A percentile compares a stretch with the other conserved stretches of the same genome.
These are phyloP conservation scores for Neobulgaria alba DNA, from an alignment of 2,329 filamentous ascomycete genomes.

Conservation along the genomic window DNA sequence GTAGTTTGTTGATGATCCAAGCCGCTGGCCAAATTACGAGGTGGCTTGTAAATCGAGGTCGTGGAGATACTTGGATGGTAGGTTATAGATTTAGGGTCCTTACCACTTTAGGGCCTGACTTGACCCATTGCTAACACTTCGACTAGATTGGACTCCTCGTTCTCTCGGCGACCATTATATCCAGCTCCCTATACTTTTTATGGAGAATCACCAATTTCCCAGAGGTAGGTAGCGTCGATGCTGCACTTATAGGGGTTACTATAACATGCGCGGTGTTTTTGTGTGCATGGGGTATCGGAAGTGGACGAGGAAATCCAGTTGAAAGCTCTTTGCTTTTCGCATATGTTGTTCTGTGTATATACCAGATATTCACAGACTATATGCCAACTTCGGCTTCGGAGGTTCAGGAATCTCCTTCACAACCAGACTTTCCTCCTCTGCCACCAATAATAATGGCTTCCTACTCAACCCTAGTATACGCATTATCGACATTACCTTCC, in stretches of 20 bases:
- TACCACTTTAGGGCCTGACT: background rate
- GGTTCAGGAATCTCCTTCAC: conserved; percentile 43
- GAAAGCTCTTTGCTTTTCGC: conserved; percentile 94
- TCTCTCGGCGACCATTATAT: conserved; percentile 83
- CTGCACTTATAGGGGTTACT: conserved; percentile 82
- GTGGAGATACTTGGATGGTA: conserved; percentile 96
- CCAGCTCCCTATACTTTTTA: conserved; percentile 89
- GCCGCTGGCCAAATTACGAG: conserved; percentile 87
- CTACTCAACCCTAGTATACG: conserved; percentile 82
- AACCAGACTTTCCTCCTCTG: conserved; percentile 90
- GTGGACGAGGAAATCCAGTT: conserved; percentile 86
- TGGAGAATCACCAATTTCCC: conserved; percentile 94
- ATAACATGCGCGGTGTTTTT: conserved; percentile 90
- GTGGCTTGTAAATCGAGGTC: conserved; percentile 87
- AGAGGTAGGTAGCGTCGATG: conserved; percentile 84
- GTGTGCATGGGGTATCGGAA: conserved; percentile 88
- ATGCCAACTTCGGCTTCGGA: conserved; percentile 60
- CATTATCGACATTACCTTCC: conserved; percentile 72
- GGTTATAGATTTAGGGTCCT: conserved; percentile 30
- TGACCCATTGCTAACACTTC: conserved; percentile 2
- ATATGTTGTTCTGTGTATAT: conserved; percentile 96
- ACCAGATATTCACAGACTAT: conserved; percentile 99
- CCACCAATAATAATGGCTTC: conserved; percentile 98
- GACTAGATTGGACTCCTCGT: conserved; percentile 79
- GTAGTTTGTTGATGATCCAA: conserved; percentile 91